phyloP scores from a whole-genome alignment of 257 asterid genomes.

The Salvia splendens region DNA sequence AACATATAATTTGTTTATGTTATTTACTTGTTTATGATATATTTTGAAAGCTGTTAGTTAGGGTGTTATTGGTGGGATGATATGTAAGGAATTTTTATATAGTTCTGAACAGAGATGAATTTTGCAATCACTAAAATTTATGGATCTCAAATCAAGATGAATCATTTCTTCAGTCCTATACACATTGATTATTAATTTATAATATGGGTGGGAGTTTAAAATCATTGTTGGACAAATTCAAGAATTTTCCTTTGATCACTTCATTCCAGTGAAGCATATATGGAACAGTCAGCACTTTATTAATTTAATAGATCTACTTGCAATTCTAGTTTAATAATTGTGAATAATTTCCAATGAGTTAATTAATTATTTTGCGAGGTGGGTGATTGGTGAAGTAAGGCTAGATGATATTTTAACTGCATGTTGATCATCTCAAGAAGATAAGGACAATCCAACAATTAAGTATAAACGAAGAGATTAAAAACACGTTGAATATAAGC shows the following conservation, averaged over 20 bases:
- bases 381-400: slow-evolving; percentile 27
- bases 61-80: too few relatives aligned
- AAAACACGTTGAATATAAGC: slow-evolving; percentile 3
- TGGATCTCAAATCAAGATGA: background rate
- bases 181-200: too few relatives aligned
- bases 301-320: too few relatives aligned
- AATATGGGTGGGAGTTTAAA: too few relatives aligned
- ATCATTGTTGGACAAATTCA: background rate
- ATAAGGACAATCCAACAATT: slow-evolving; percentile 34
- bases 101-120: background rate
- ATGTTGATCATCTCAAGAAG: slow-evolving; percentile 37
- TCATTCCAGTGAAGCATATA: background rate
- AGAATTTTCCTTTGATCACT: background rate
- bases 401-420: slow-evolving; percentile 22
- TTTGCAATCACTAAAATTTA: too few relatives aligned
- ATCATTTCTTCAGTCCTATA: too few relatives aligned
- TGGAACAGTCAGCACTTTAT: background rate
- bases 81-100: background rate
- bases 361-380: slow-evolving; percentile 19
- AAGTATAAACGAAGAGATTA: slow-evolving; percentile 20
- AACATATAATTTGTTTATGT: too few relatives aligned
- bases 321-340: background rate
- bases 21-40: background rate
- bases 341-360: background rate
- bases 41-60: background rate